phyloP scores from a whole-genome alignment of 176 grass and related monocot genomes.

The Aechmea fasciata region DNA sequence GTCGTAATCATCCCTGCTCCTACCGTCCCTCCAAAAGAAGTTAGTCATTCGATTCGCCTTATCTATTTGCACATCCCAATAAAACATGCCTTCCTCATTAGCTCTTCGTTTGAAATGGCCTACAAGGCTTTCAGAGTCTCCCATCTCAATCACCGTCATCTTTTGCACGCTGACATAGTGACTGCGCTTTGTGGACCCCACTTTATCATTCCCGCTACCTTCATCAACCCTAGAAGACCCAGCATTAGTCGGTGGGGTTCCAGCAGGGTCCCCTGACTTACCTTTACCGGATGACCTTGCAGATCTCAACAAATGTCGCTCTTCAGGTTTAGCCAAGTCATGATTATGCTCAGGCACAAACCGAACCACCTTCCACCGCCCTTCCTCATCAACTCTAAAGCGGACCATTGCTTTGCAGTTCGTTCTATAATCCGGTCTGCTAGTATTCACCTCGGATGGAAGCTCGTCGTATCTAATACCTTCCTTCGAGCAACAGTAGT shows the following conservation, averaged over 20 bases:
- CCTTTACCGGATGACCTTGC: conserved; percentile 50
- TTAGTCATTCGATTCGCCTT: conserved; percentile 59
- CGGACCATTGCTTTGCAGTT: conserved; percentile 91
- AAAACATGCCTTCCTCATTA: conserved; percentile 86
- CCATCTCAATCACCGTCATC: conserved; percentile 21
- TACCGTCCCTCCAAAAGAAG: conserved; percentile 81
- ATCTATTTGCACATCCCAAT: conserved; percentile 81
- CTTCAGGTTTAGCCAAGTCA: conserved; percentile 72
- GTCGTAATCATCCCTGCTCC: conserved; percentile 61
- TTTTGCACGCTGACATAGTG: too few relatives aligned
- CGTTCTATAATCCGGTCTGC: conserved; percentile 66
- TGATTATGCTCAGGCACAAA: conserved; percentile 78
- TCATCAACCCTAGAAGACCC: too few relatives aligned
- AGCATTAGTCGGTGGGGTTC: too few relatives aligned
- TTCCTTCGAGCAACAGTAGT: conserved; percentile 94
- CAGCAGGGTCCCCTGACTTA: conserved; percentile 26
- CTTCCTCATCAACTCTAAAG: conserved; percentile 68
- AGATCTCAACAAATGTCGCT: conserved; percentile 71
- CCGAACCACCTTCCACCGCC: conserved; percentile 63
- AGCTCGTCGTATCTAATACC: too few relatives aligned
- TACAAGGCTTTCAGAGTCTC: conserved; percentile 59
- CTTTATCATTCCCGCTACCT: too few relatives aligned
- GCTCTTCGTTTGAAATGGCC: conserved; percentile 70
- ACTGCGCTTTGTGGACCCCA: too few relatives aligned
- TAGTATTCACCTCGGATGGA: conserved; percentile 73